These are phyloP conservation scores for Astrephomene gubernaculifera DNA, from an alignment of 139 green algal species.

Conservation along the genomic window DNA sequence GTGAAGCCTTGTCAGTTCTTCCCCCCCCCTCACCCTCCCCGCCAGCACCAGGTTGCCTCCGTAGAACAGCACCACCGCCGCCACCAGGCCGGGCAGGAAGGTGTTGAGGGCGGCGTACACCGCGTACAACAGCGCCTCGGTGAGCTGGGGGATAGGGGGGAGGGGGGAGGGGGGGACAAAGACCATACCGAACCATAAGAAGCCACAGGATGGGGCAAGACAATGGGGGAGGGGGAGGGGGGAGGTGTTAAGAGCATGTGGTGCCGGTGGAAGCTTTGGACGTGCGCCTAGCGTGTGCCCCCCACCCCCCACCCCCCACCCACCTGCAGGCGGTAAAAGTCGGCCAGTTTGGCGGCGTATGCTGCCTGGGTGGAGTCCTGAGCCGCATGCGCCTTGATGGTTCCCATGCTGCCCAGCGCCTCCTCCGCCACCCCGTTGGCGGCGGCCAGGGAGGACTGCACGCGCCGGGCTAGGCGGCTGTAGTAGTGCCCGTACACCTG, in stretches of 20 bases:
- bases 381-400: constrained; percentile 81
- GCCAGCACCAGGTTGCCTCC: constrained; percentile 72
- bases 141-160: constrained; percentile 1
- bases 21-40: not conserved
- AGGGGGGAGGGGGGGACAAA: not conserved
- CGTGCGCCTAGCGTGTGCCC: no score
- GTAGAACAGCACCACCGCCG: constrained; percentile 66
- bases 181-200: not conserved
- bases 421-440: constrained; percentile 88
- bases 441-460: constrained; percentile 73
- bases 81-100: constrained; percentile 76
- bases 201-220: not conserved
- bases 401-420: constrained; percentile 73
- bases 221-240: no score
- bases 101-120: constrained; percentile 77
- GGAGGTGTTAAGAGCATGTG: not conserved
- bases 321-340: constrained; percentile 51
- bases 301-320: no score
- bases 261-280: no score
- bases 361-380: constrained; percentile 61
- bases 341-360: constrained; percentile 71
- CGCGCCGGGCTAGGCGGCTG: constrained; percentile 74
- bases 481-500: constrained; percentile 87
- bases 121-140: constrained; percentile 67
- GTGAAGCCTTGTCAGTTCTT: not conserved